These are phyloP conservation scores for Hemileccinum rubropunctum DNA, from an alignment of 768 basidiomycete genomes.

Conservation along the genomic window DNA sequence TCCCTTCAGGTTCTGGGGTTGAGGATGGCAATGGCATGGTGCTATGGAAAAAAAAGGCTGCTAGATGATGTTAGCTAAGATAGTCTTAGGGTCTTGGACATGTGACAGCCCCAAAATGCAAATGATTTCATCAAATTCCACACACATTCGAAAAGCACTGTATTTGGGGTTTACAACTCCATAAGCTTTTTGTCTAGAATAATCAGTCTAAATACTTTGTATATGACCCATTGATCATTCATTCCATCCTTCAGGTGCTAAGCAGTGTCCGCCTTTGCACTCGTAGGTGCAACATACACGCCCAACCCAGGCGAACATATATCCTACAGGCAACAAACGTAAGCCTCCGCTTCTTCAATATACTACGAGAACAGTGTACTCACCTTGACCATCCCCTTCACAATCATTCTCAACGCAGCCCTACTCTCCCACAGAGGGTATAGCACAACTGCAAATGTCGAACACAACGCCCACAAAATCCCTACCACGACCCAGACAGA, in stretches of 20 bases:
- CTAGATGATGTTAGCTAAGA: too few relatives aligned
- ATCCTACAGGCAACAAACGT: conserved; percentile 32
- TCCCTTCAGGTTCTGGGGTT: too few relatives aligned
- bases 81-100: too few relatives aligned
- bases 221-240: too few relatives aligned
- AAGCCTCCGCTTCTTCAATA: neutral
- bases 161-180: too few relatives aligned
- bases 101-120: too few relatives aligned
- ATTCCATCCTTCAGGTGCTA: neutral
- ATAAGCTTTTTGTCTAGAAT: too few relatives aligned
- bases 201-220: too few relatives aligned
- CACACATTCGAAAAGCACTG: too few relatives aligned
- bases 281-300: conserved; percentile 27
- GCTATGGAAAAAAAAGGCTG: too few relatives aligned
- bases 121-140: too few relatives aligned
- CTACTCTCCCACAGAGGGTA: conserved; percentile 89
- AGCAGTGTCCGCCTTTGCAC: neutral
- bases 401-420: conserved; percentile 57
- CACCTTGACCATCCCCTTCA: conserved; percentile 64
- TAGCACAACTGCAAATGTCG: conserved; percentile 70
- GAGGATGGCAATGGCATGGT: too few relatives aligned
- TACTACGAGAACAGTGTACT: neutral
- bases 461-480: conserved; percentile 82
- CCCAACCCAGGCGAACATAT: conserved; percentile 41
- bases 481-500: conserved; percentile 81